phyloP scores from a whole-genome alignment of 2,329 filamentous ascomycete genomes.

The Aspergillus puulaauensis region DNA sequence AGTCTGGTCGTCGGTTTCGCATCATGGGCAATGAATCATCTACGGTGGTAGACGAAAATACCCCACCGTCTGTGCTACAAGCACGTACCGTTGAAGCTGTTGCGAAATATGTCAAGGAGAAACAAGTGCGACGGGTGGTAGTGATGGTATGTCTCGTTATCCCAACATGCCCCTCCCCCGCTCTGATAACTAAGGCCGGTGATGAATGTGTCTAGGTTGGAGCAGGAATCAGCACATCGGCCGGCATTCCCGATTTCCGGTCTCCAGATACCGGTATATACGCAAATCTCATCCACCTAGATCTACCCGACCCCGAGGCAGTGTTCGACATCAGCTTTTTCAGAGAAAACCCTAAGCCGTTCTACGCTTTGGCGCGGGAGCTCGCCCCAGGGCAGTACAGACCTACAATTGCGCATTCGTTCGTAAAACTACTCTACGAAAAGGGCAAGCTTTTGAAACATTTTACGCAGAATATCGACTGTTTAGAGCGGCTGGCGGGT shows the following conservation, averaged over 20 bases:
- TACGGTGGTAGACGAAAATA: constrained; percentile 62
- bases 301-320: constrained; percentile 85
- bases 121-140: constrained; percentile 68
- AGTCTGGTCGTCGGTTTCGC: constrained; percentile 18
- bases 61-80: constrained; percentile 63
- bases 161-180: constrained; percentile 6
- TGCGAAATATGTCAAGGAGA: constrained; percentile 76
- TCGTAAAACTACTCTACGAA: constrained; percentile 76
- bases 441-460: constrained; percentile 79
- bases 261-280: constrained; percentile 93
- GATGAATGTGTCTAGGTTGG: constrained; percentile 60
- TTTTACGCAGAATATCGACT: constrained; percentile 98
- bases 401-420: constrained; percentile 86
- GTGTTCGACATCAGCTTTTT: constrained; percentile 95
- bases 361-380: constrained; percentile 89
- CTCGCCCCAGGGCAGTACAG: constrained; percentile 86
- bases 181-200: not conserved
- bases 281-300: constrained; percentile 80
- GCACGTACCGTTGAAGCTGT: constrained; percentile 70
- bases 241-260: constrained; percentile 83
- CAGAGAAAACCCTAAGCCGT: constrained; percentile 76
- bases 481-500: constrained; percentile 82
- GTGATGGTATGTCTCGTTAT: constrained; percentile 62
- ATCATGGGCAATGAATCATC: constrained; percentile 86
- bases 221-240: constrained; percentile 67